A percentile compares a stretch with the other conserved stretches of the same genome.
Conservation (phyloP, 345 rosid species). For the Eucalyptus regnans region DNA sequence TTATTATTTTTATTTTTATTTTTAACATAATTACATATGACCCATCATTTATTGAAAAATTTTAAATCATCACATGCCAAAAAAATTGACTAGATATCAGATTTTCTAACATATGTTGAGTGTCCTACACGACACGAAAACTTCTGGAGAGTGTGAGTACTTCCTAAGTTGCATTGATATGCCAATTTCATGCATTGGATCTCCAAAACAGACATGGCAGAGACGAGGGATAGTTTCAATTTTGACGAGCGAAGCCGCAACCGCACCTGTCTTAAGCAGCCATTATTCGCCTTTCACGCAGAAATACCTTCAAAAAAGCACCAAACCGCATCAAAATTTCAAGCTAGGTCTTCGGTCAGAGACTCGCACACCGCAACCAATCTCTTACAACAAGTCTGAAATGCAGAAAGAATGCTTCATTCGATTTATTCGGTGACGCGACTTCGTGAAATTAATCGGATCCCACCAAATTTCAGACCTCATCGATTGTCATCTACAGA, state of each 20-base stretch:
- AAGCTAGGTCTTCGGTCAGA: background rate
- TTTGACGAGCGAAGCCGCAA: background rate
- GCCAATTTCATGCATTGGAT: background rate
- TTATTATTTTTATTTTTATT: too few relatives aligned
- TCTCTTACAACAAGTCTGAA: background rate
- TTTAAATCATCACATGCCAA: rapidly evolving
- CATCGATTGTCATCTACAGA: background rate
- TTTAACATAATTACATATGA: too few relatives aligned
- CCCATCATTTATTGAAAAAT: too few relatives aligned
- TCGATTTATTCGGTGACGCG: background rate
- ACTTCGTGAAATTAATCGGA: background rate
- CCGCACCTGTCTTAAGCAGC: background rate
- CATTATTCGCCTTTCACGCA: background rate
- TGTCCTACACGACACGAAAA: rapidly evolving
- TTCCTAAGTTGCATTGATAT: background rate
- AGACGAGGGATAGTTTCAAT: background rate
- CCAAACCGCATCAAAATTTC: background rate
- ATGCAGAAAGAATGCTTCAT: background rate
- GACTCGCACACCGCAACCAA: background rate
- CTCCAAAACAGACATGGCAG: background rate
- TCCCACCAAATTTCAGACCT: background rate
- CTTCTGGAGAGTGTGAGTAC: rapidly evolving
- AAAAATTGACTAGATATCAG: rapidly evolving
- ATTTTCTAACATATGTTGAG: too few relatives aligned
- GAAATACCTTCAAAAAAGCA: background rate